Conservation (phyloP, 2,329 filamentous ascomycete genomes). For the Gliomastix tumulicola region DNA sequence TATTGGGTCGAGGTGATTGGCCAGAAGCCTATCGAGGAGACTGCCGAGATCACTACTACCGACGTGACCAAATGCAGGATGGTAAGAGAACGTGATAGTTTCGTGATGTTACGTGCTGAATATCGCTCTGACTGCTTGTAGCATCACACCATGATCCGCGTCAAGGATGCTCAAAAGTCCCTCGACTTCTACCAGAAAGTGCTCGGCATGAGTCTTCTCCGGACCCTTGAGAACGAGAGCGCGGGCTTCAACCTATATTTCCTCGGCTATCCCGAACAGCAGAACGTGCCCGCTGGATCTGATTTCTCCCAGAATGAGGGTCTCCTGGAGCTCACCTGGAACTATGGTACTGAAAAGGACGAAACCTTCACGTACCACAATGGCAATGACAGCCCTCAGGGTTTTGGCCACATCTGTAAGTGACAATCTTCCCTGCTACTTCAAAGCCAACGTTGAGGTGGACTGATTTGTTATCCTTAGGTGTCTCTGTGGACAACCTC, state of each 20-base stretch:
- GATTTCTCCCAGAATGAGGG: conserved; percentile 67
- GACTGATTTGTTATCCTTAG: conserved; percentile 29
- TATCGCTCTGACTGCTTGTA: too few relatives aligned
- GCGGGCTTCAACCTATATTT: conserved; percentile 89
- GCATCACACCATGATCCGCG: conserved; percentile 92
- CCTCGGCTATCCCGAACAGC: conserved; percentile 65
- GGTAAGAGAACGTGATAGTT: too few relatives aligned
- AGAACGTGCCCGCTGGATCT: conserved; percentile 44
- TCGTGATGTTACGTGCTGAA: too few relatives aligned
- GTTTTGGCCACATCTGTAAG: conserved; percentile 88
- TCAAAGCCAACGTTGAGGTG: too few relatives aligned
- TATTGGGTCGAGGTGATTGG: conserved; percentile 84
- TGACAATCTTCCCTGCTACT: too few relatives aligned
- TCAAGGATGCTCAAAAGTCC: conserved; percentile 73
- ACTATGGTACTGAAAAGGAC: conserved; percentile 79
- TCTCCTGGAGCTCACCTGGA: conserved; percentile 84
- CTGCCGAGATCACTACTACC: conserved; percentile 64
- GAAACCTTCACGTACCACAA: conserved; percentile 81
- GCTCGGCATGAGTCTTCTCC: conserved; percentile 79
- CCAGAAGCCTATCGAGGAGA: conserved; percentile 64
- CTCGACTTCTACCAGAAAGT: conserved; percentile 78
- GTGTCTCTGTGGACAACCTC: conserved; percentile 79
- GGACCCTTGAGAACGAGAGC: conserved; percentile 61
- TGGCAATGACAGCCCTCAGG: conserved; percentile 85
- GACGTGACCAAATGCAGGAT: conserved; percentile 70